Conservation (phyloP, 2,329 filamentous ascomycete species). For the Volutella citrinella region DNA sequence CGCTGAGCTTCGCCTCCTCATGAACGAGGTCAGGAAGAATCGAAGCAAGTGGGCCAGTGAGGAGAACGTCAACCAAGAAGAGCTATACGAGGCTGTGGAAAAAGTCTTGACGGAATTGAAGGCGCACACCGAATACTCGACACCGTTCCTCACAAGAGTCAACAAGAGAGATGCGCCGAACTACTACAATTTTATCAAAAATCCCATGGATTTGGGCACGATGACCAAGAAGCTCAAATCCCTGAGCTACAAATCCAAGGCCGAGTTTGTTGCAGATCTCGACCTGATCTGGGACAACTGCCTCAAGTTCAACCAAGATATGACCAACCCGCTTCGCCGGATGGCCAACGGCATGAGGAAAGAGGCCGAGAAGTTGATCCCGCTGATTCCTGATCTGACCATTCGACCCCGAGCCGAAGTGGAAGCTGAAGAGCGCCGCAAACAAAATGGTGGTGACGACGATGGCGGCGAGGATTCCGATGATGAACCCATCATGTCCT, state of each 20-base stretch:
- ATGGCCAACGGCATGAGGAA: slow-evolving; percentile 97
- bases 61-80: slow-evolving; percentile 95
- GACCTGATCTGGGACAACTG: slow-evolving; percentile 98
- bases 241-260: slow-evolving; percentile 79
- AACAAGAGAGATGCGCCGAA: slow-evolving; percentile 97
- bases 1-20: slow-evolving; percentile 83
- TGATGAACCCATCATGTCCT: slow-evolving; percentile 98
- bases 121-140: slow-evolving; percentile 94
- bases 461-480: slow-evolving; percentile 89
- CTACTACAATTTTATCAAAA: slow-evolving; percentile 91
- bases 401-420: slow-evolving; percentile 92
- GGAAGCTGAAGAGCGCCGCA: slow-evolving; percentile 80
- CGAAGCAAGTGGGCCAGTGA: slow-evolving; percentile 98
- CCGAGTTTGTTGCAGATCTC: slow-evolving; percentile 90
- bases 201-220: slow-evolving; percentile 93
- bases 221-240: slow-evolving; percentile 98
- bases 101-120: slow-evolving; percentile 97
- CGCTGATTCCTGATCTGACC: slow-evolving; percentile 87
- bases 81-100: slow-evolving; percentile 93
- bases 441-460: slow-evolving; percentile 80
- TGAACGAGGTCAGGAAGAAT: slow-evolving; percentile 97
- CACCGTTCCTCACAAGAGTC: slow-evolving; percentile 89
- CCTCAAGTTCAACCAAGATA: slow-evolving; percentile 89
- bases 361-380: slow-evolving; percentile 94
- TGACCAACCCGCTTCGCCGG: slow-evolving; percentile 80